A percentile compares a stretch with the other conserved stretches of the same genome.
phyloP scores from a whole-genome alignment of 331 rosid species.

The Stylosanthes scabra region DNA sequence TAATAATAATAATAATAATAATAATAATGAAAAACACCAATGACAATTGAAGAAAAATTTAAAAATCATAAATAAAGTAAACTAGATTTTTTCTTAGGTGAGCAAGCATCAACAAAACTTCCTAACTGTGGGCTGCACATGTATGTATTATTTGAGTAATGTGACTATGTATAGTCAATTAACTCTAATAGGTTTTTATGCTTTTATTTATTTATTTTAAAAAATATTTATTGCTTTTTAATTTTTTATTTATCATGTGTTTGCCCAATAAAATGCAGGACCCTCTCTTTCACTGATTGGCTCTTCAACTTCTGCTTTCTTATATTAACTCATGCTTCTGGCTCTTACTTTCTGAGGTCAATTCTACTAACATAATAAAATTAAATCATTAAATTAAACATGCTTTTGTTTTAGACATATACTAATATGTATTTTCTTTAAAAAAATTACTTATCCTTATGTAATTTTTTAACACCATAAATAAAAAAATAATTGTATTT shows the following conservation, averaged over 20 bases:
- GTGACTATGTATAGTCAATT: background rate
- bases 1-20: too few relatives aligned
- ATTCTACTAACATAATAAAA: background rate
- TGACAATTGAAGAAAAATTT: too few relatives aligned
- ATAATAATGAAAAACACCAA: too few relatives aligned
- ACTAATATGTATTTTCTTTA: too few relatives aligned
- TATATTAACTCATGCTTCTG: background rate
- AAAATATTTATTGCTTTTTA: background rate
- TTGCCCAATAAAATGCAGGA: background rate
- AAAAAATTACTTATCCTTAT: too few relatives aligned
- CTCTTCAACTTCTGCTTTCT: background rate
- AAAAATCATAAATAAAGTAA: too few relatives aligned
- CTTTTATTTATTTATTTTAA: background rate
- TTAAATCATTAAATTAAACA: too few relatives aligned
- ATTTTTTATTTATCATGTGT: background rate
- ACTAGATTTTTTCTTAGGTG: background rate
- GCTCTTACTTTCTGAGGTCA: conserved; percentile 31
- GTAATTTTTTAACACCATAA: background rate
- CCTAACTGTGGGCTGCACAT: conserved; percentile 17
- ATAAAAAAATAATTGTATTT: too few relatives aligned
- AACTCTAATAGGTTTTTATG: background rate
- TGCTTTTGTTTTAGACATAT: too few relatives aligned
- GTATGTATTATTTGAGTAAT: background rate
- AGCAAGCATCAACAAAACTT: background rate
- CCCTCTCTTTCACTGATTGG: conserved; percentile 10